Evolutionary conservation across 306 rosid genomes (phyloP), one percentile per base, ranked within the genome.

Genomic region (Leucaena leucocephala): DNA sequence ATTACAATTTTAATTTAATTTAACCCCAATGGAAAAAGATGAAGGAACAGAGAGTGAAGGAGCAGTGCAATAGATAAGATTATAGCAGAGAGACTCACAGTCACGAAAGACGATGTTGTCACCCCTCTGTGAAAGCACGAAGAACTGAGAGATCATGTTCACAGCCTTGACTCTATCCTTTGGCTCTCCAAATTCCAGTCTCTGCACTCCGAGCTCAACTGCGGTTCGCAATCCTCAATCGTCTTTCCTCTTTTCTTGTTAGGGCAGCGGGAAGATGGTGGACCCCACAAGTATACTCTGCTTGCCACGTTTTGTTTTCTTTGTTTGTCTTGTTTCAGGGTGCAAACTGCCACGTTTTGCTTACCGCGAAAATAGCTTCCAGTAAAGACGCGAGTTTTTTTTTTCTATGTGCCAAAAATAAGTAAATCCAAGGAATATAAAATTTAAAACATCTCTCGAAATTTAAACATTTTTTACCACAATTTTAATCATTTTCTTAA

Each of bases 41-140:
- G 27, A 65, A 67, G 72, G 17, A 45, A 43, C 4, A 8, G 9
- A 43, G 38, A 16, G 45, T 2, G 45, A 3, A 36, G 19, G 0
- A 61, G 68, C 43, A 36, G 21, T 5, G 3, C 21, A 38, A 38
- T 15, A 38, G 46, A 35, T 13, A 36, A 64, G 40, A 10, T 22
- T 1, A 59, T 1, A 65, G 36, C 5, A 17, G 4, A 65, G 8
- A 44, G 78, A 69, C 90, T 87, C 7, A 94, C 98, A 92, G 78
- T 90, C 97, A 17, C 97, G 98, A 84, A 91, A 93, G 85, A 95
- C 97, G 89, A 95, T 87, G 84, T 85, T 90, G 38, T 95, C 98
- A 82, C 98, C 98, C 87, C 96, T 88, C 87, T 86, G 98, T 3
- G 98, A 95, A 13, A 95, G 97, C 69, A 95, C 97, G 82, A 94